Base-by-base conservation (phyloP, 1,284 basidiomycete genomes). In the Exobasidium rhododendri region DNA sequence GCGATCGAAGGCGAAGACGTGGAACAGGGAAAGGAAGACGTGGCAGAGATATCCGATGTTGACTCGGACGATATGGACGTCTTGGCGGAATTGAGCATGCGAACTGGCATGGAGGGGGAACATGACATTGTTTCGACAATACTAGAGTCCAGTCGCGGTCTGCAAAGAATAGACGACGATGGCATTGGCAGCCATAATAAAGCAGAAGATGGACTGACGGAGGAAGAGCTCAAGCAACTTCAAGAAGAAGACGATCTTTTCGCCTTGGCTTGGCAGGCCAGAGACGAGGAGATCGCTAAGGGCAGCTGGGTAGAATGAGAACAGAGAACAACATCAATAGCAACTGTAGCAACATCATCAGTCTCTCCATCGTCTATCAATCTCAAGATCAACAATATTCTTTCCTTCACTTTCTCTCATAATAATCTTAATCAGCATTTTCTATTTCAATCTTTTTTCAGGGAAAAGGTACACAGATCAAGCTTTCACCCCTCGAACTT, bases 401-500 rank as follows among this genome's bases (percentile, higher is more conserved):
- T n/a, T n/a, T n/a, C n/a, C n/a, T n/a, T n/a, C n/a, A n/a, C n/a
- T n/a, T n/a, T n/a, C n/a, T n/a, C n/a, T n/a, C n/a, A n/a, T n/a
- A n/a, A n/a, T n/a, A n/a, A n/a, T n/a, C n/a, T n/a, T n/a, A n/a
- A n/a, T n/a, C n/a, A n/a, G n/a, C n/a, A n/a, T n/a, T n/a, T n/a
- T n/a, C n/a, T n/a, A n/a, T n/a, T n/a, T n/a, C n/a, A n/a, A n/a
- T n/a, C n/a, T n/a, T n/a, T n/a, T n/a, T n/a, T n/a, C n/a, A n/a
- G n/a, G n/a, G n/a, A n/a, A n/a, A n/a, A n/a, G n/a, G n/a, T n/a
- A n/a, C n/a, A n/a, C n/a, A 43, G 40, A 6, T 59, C 20, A 61
- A 29, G 32, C 60, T 13, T 43, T 49, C 40, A 45, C 46, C 14
- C 83, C 85, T 6, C 89, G 83, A 47, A 91, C 81, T 70, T 86